Conservation (phyloP, 352 stramenopile species). For the Globisporangium radiosum region DNA sequence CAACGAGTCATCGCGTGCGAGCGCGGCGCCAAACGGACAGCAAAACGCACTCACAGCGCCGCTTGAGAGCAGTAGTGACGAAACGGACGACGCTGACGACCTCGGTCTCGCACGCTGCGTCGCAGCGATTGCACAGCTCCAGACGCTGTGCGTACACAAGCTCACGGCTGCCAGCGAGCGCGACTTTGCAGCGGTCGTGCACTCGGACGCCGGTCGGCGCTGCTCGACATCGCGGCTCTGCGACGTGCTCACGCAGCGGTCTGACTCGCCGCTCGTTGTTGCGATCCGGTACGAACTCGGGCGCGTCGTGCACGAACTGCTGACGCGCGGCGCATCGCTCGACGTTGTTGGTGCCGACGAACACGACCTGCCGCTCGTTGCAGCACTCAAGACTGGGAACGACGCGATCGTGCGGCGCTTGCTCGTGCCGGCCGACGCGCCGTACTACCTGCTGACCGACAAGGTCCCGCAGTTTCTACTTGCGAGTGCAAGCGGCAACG, state of each 20-base stretch:
- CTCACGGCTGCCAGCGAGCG: slow-evolving; percentile 41
- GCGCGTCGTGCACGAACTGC: slow-evolving; percentile 72
- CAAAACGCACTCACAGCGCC: no score
- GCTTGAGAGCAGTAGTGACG: neutral
- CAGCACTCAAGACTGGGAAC: slow-evolving; percentile 63
- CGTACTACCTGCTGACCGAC: slow-evolving; percentile 71
- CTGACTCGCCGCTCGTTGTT: slow-evolving; percentile 54
- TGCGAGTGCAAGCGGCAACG: slow-evolving; percentile 57
- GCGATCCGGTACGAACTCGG: slow-evolving; percentile 76
- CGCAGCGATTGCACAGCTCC: slow-evolving; percentile 26
- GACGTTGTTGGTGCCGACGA: slow-evolving; percentile 39
- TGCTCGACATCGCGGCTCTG: slow-evolving; percentile 68
- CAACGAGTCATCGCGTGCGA: no score
- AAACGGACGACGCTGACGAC: slow-evolving; percentile 3
- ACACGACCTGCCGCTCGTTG: slow-evolving; percentile 59
- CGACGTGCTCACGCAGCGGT: slow-evolving; percentile 53
- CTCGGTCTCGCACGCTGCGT: slow-evolving; percentile 10
- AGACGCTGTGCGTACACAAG: slow-evolving; percentile 47
- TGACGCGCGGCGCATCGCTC: slow-evolving; percentile 45
- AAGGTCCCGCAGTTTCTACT: slow-evolving; percentile 75
- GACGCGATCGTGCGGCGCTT: slow-evolving; percentile 68
- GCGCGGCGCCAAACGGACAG: no score
- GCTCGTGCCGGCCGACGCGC: slow-evolving; percentile 58
- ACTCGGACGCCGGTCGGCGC: slow-evolving; percentile 49
- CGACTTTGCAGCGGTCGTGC: slow-evolving; percentile 48